Percentiles rank a stretch among this genome's conserved stretches.
phyloP scores from a whole-genome alignment of 1,284 basidiomycete genomes.

The Earliella scabrosa region DNA sequence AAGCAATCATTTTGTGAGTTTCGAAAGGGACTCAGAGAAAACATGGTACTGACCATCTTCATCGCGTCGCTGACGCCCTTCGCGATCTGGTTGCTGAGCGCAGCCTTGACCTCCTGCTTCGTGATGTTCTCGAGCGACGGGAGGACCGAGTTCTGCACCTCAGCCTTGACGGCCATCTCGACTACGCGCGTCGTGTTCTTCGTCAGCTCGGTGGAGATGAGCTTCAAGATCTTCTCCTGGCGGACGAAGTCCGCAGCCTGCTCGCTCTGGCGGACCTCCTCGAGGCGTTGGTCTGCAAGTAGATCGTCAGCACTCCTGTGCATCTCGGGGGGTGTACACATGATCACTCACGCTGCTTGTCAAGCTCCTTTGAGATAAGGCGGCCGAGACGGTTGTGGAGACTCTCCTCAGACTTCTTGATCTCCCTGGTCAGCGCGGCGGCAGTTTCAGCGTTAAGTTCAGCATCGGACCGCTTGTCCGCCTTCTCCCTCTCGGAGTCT shows the following conservation, averaged over 20 bases:
- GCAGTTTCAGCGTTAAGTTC: slow-evolving; percentile 57
- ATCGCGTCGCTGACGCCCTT: slow-evolving; percentile 72
- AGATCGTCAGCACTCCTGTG: neutral
- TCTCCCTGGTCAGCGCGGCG: slow-evolving; percentile 67
- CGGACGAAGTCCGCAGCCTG: slow-evolving; percentile 78
- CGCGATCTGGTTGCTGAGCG: slow-evolving; percentile 76
- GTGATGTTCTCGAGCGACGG: slow-evolving; percentile 81
- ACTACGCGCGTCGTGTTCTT: slow-evolving; percentile 85
- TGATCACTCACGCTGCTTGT: slow-evolving; percentile 72
- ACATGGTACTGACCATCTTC: slow-evolving; percentile 57
- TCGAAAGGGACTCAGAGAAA: neutral
- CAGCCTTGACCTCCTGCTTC: slow-evolving; percentile 74
- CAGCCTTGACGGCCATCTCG: slow-evolving; percentile 80
- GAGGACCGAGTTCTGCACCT: slow-evolving; percentile 79
- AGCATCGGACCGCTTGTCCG: slow-evolving; percentile 48
- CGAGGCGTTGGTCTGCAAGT: slow-evolving; percentile 72
- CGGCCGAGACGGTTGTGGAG: slow-evolving; percentile 74
- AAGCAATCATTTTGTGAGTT: slow-evolving; percentile 7
- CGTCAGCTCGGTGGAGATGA: slow-evolving; percentile 83
- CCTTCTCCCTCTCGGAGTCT: slow-evolving; percentile 42
- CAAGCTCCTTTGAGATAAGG: slow-evolving; percentile 81
- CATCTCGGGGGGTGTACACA: neutral
- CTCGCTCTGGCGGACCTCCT: slow-evolving; percentile 76
- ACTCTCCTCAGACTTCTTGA: slow-evolving; percentile 80
- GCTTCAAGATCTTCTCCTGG: slow-evolving; percentile 84